Evolutionary conservation across 441 rosid species (phyloP).

Genomic region (Pelargonium citronellum): DNA sequence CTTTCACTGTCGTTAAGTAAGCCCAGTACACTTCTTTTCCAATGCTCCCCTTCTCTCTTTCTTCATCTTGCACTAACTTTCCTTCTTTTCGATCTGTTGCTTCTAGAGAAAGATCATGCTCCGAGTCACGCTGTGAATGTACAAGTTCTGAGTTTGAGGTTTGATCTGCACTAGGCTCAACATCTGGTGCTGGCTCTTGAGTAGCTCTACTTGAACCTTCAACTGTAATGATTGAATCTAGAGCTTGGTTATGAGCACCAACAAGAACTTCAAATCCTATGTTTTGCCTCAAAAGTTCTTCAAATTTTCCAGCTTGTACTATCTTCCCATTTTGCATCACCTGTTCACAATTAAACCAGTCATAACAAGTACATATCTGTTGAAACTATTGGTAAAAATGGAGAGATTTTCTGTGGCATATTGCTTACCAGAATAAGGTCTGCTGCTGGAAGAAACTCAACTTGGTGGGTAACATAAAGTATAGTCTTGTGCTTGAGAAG

Average conservation of each 20-base stretch:
- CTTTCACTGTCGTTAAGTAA: constrained; percentile 65
- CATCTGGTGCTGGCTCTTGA: constrained; percentile 32
- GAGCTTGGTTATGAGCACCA: constrained; percentile 85
- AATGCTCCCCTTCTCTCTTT: constrained; percentile 85
- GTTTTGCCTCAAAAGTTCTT: constrained; percentile 65
- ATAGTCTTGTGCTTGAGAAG: constrained; percentile 70
- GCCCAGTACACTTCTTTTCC: constrained; percentile 88
- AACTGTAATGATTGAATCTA: constrained; percentile 58
- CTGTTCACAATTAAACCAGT: constrained; percentile 34
- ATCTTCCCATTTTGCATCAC: constrained; percentile 93
- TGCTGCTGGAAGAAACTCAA: constrained; percentile 95
- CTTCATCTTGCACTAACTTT: constrained; percentile 89
- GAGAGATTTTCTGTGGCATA: background rate
- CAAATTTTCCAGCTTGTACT: constrained; percentile 77
- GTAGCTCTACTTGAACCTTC: constrained; percentile 52
- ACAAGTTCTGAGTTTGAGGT: constrained; percentile 36
- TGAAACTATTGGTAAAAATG: background rate
- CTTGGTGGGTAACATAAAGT: constrained; percentile 95
- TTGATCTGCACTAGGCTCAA: constrained; percentile 33
- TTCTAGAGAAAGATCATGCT: constrained; percentile 50
- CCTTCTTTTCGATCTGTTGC: constrained; percentile 49
- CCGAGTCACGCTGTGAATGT: constrained; percentile 41
- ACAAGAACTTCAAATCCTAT: constrained; percentile 85
- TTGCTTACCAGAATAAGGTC: constrained; percentile 84
- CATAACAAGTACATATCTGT: background rate